These are phyloP conservation scores for Sarcocystis neurona DNA, from an alignment of 169 alveolate species.

Conservation along the genomic window DNA sequence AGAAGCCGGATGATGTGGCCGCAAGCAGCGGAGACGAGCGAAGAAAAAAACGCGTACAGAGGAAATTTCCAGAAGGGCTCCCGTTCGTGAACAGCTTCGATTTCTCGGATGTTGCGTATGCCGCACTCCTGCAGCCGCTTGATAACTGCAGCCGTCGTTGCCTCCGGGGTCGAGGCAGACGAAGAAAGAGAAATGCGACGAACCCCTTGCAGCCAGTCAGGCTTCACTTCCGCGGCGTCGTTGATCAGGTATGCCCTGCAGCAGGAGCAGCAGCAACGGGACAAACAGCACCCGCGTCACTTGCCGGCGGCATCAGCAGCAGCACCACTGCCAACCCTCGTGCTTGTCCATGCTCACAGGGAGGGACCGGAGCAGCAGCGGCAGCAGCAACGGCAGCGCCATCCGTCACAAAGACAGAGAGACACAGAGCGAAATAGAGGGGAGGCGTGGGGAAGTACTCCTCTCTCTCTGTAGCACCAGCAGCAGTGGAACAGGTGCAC, in stretches of 20 bases:
- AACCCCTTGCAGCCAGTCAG: constrained; percentile 71
- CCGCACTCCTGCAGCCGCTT: constrained; percentile 16
- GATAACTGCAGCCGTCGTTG: constrained; percentile 70
- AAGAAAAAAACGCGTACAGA: background rate
- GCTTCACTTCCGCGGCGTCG: constrained; percentile 71
- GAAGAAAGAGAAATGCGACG: constrained; percentile 75
- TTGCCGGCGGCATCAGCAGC: too few relatives aligned
- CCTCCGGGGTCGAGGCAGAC: constrained; percentile 86
- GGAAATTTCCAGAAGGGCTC: constrained; percentile 84
- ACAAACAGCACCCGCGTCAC: background rate
- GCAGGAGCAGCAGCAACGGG: constrained; percentile 12
- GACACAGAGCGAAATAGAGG: too few relatives aligned
- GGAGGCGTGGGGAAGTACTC: too few relatives aligned
- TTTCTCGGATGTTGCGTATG: constrained; percentile 63
- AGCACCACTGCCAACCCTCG: too few relatives aligned
- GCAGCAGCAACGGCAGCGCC: too few relatives aligned
- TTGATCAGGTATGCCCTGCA: constrained; percentile 73
- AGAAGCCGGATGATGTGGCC: background rate
- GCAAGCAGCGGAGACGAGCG: background rate
- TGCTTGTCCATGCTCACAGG: too few relatives aligned
- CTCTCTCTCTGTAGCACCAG: too few relatives aligned
- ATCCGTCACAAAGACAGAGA: too few relatives aligned
- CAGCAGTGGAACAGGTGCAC: too few relatives aligned
- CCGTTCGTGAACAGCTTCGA: constrained; percentile 74
- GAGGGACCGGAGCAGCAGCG: too few relatives aligned